Conservation (phyloP, 192 early-diverging fungal species). For the Mycoemilia scoparia region DNA sequence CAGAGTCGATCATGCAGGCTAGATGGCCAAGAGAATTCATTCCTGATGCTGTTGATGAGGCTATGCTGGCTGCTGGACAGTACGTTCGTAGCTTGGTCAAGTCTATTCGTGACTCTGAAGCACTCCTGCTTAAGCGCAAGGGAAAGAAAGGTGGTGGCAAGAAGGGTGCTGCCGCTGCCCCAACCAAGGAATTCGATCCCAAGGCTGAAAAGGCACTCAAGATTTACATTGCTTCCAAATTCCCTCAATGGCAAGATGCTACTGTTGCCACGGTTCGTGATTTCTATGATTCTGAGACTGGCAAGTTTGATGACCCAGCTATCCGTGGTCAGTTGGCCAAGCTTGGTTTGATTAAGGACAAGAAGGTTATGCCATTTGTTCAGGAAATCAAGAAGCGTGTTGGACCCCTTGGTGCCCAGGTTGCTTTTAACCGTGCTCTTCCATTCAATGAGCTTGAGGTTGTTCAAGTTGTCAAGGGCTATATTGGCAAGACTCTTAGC, state of each 20-base stretch:
- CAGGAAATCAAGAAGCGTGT: slow-evolving; percentile 77
- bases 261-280: slow-evolving; percentile 35
- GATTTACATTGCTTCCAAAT: slow-evolving; percentile 60
- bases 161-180: slow-evolving; percentile 12
- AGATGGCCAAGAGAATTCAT: slow-evolving; percentile 33
- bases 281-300: slow-evolving; percentile 32
- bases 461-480: slow-evolving; percentile 31
- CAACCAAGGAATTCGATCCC: slow-evolving; percentile 29
- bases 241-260: slow-evolving; percentile 89
- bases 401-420: slow-evolving; percentile 31
- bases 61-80: slow-evolving; percentile 49
- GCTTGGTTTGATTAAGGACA: slow-evolving; percentile 75
- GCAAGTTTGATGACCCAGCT: slow-evolving; percentile 56
- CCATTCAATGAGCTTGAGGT: slow-evolving; percentile 66
- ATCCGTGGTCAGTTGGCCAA: slow-evolving; percentile 42
- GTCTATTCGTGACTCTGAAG: slow-evolving; percentile 66
- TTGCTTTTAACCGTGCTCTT: slow-evolving; percentile 66
- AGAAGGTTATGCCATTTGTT: slow-evolving; percentile 92
- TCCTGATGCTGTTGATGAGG: slow-evolving; percentile 44
- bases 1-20: slow-evolving; percentile 47
- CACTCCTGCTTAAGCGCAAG: slow-evolving; percentile 31
- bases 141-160: slow-evolving; percentile 61
- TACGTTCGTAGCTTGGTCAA: slow-evolving; percentile 62
- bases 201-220: slow-evolving; percentile 47
- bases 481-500: slow-evolving; percentile 37